These are phyloP conservation scores for Takashimella koratensis DNA, from an alignment of 1,284 basidiomycete genomes.

Conservation along the genomic window DNA sequence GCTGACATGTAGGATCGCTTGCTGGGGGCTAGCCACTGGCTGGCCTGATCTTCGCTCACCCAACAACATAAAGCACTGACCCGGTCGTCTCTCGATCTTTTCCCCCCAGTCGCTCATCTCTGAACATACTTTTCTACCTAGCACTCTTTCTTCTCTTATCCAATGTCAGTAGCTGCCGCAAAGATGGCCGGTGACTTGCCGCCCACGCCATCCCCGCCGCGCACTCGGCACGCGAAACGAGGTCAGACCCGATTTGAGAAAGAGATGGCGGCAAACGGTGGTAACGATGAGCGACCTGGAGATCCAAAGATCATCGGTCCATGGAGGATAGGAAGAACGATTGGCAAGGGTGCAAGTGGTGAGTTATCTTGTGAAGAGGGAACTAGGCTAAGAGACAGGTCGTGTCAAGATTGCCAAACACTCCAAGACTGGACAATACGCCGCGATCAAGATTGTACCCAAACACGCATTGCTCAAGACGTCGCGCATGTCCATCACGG, in stretches of 20 bases:
- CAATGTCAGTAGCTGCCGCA: neutral
- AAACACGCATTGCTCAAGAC: conserved; percentile 66
- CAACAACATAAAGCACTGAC: neutral
- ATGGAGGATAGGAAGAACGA: conserved; percentile 90
- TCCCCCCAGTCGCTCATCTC: neutral
- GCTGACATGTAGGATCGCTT: neutral
- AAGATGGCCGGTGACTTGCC: conserved; percentile 3
- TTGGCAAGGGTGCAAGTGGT: conserved; percentile 90
- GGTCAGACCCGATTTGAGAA: conserved; percentile 34
- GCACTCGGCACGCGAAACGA: conserved; percentile 14
- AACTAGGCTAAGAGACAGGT: conserved; percentile 53
- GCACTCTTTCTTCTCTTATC: too few species aligned
- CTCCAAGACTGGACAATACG: conserved; percentile 76
- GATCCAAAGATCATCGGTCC: conserved; percentile 65
- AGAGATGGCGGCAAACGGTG: conserved; percentile 29
- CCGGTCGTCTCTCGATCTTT: neutral
- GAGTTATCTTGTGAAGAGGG: conserved; percentile 25
- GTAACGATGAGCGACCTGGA: conserved; percentile 37
- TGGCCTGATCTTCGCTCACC: neutral
- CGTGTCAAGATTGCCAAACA: conserved; percentile 87
- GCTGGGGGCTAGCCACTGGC: neutral
- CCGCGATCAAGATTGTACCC: conserved; percentile 93
- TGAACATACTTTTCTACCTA: neutral
- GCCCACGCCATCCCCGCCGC: conserved; percentile 27
- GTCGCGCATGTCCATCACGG: conserved; percentile 65